phyloP scores from a whole-genome alignment of 2,329 filamentous ascomycete species.

The Microsporum audouinii region DNA sequence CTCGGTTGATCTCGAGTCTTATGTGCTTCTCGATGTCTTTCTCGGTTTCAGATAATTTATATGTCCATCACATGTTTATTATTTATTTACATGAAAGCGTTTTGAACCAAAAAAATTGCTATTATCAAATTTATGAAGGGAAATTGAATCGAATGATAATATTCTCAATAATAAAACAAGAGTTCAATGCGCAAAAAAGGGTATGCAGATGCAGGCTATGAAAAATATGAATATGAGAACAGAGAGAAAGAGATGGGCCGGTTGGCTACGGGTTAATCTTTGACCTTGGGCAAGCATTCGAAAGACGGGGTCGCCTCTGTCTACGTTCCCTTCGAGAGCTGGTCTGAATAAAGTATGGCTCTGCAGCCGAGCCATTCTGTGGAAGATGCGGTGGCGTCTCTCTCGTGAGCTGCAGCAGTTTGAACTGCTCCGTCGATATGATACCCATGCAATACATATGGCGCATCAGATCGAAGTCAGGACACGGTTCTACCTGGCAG shows the following conservation, averaged over 20 bases:
- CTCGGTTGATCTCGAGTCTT: not conserved
- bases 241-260: not conserved
- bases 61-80: not conserved
- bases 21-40: not conserved
- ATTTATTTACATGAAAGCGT: conserved; percentile 1
- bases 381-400: conserved; percentile 1
- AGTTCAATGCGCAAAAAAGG: not conserved
- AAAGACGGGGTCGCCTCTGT: not conserved
- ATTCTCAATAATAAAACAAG: not conserved
- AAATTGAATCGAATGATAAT: not conserved
- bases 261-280: not conserved
- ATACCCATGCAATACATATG: conserved; percentile 34
- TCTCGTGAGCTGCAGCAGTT: conserved; percentile 31
- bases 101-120: not conserved
- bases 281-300: not conserved
- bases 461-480: conserved; percentile 36
- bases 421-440: conserved; percentile 35
- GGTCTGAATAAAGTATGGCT: not conserved
- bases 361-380: not conserved
- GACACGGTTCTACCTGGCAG: conserved; percentile 29
- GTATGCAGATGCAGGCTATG: not conserved
- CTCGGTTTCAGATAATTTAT: not conserved
- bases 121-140: not conserved
- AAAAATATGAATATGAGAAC: not conserved
- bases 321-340: conserved; percentile 3